Evolutionary conservation across 352 stramenopile species (phyloP).

Genomic region (Phytopythium ostracodes): DNA sequence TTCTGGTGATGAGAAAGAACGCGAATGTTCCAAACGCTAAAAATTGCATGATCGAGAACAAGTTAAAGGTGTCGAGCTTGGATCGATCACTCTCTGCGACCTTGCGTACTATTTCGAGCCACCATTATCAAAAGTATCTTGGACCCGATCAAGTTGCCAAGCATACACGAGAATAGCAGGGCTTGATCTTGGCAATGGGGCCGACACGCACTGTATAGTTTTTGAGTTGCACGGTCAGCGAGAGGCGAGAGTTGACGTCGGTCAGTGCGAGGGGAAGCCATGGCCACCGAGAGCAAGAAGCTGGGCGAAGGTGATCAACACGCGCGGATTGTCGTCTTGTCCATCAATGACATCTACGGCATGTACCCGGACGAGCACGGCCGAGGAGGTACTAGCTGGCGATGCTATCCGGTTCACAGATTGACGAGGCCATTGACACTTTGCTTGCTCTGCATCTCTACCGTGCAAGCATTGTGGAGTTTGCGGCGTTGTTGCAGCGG

Average conservation of each 20-base stretch:
- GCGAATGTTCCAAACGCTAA: neutral
- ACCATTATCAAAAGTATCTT: neutral
- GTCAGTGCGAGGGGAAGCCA: neutral
- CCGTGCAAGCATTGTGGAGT: constrained; percentile 38
- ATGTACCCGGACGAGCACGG: constrained; percentile 61
- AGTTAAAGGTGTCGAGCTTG: neutral
- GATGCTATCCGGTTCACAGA: neutral
- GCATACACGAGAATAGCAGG: neutral
- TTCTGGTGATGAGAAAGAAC: neutral
- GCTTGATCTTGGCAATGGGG: neutral
- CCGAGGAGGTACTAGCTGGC: constrained; percentile 19
- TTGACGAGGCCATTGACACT: neutral
- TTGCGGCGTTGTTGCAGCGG: constrained; percentile 54
- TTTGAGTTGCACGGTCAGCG: neutral
- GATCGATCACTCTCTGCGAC: neutral
- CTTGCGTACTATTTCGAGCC: constrained; percentile 1
- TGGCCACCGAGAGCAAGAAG: neutral
- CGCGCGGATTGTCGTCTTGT: constrained; percentile 38
- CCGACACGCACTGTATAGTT: neutral
- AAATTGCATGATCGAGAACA: neutral
- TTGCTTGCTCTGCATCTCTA: too few relatives aligned
- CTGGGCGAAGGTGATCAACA: neutral
- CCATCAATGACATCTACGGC: constrained; percentile 77
- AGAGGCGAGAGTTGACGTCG: neutral
- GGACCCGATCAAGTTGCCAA: neutral